phyloP scores from a whole-genome alignment of 805 yeast species.

The Saccharomycopsis oosterbeekiorum region DNA sequence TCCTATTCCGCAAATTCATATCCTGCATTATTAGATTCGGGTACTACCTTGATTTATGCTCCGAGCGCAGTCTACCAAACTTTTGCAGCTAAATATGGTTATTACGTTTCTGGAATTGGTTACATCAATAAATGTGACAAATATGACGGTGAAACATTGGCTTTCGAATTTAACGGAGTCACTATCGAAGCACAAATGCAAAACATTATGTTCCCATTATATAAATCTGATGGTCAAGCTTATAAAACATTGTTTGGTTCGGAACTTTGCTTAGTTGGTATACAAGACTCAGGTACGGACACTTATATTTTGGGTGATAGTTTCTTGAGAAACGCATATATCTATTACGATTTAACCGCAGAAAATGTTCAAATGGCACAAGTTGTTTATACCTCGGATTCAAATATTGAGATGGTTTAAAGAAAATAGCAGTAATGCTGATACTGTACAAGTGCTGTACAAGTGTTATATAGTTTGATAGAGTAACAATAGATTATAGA shows the following conservation, averaged over 20 bases:
- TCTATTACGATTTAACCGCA: conserved; percentile 53
- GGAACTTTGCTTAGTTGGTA: conserved; percentile 8
- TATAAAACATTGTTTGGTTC: neutral
- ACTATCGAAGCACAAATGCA: conserved; percentile 7
- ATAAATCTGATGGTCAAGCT: conserved; percentile 4
- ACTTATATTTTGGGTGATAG: conserved; percentile 33
- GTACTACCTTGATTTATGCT: conserved; percentile 36
- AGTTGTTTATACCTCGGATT: conserved; percentile 24
- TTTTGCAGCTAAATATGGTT: conserved; percentile 19
- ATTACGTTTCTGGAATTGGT: neutral
- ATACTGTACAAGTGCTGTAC: neutral
- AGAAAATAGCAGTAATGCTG: neutral
- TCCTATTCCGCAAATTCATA: conserved; percentile 17
- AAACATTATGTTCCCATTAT: conserved; percentile 9
- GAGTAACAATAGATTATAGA: neutral
- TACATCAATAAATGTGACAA: conserved; percentile 15
- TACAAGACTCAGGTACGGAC: conserved; percentile 1
- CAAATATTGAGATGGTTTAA: conserved; percentile 16
- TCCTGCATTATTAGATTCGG: conserved; percentile 36
- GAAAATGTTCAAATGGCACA: conserved; percentile 48
- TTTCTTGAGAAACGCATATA: conserved; percentile 33
- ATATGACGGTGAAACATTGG: conserved; percentile 1
- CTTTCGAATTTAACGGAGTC: conserved; percentile 3
- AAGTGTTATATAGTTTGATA: neutral
- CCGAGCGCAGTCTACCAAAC: conserved; percentile 27